Percentiles rank a stretch among this genome's conserved stretches.
These are phyloP conservation scores for Botrytis hyacinthi DNA, from an alignment of 2,329 filamentous ascomycete genomes.

Conservation along the genomic window DNA sequence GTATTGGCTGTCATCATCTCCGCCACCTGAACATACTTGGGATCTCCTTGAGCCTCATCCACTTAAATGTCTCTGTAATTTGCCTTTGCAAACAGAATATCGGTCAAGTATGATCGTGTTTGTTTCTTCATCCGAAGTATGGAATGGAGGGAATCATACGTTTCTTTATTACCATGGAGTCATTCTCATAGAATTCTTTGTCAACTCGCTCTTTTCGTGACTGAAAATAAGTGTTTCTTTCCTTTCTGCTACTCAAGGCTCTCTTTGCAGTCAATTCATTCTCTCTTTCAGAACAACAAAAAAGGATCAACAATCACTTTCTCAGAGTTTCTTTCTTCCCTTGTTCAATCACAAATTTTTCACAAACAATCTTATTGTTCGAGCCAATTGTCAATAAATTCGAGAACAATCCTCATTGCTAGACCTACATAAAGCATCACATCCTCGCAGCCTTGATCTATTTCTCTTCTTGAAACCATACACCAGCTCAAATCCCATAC, in stretches of 20 bases:
- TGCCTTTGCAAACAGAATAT: background rate
- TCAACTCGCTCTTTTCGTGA: background rate
- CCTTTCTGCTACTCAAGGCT: background rate
- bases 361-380: background rate
- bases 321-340: background rate
- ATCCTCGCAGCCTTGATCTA: background rate
- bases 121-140: conserved; percentile 6
- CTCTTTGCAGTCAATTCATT: background rate
- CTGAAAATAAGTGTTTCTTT: background rate
- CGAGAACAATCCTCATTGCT: background rate
- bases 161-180: background rate
- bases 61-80: background rate
- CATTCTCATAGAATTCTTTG: background rate
- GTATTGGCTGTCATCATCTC: conserved; percentile 4
- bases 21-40: background rate
- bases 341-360: background rate
- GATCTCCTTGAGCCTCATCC: conserved; percentile 1
- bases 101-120: conserved; percentile 1
- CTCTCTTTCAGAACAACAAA: background rate
- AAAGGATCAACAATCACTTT: background rate
- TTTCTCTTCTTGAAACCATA: background rate
- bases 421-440: background rate
- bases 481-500: background rate
- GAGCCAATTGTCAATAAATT: background rate
- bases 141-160: background rate